Base-by-base conservation (phyloP, 176 grass and related monocot genomes). In the Eragrostis curvula region DNA sequence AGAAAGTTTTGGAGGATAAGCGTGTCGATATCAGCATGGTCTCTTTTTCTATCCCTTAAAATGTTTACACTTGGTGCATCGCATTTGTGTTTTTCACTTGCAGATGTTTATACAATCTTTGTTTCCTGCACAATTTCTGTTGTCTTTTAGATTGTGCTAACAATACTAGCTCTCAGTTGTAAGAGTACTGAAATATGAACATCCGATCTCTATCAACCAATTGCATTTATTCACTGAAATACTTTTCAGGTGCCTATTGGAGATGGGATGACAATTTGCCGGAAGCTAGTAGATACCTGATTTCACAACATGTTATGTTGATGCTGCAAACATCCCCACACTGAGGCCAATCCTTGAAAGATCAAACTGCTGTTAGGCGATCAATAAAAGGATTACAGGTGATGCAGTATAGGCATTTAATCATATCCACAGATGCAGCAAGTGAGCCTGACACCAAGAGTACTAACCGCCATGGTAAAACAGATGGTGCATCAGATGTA, bases 251-350 rank as follows among this genome's bases (percentile, higher is more conserved):
- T 98, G 27, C 88, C 96, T 41, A 88, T 98, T 48, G 96, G 92
- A 21, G 96, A 98, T 11, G 96, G 96, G 80, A 98, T 98, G 92
- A 98, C 96, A 25, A 93, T 98, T 79, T 98, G 96, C 80, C 81
- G 79, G 68, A 98, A 98, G 78, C 86, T 82, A 83, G 75, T 84
- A 73, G 81, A 91, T 61, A 74, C 29, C 48, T 92, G 62, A 91
- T 25, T 74, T 44, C 9, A 70, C 39, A 43, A 13, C 40, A 16
- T 71, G 61, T 30, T 62, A 1, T 83, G 29, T 81, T 55, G 18
- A 81, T 50, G 48, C 15, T 18, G 5, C 73, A 39, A 81, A 60
- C 40, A 74, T 46, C 40, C 77, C 56, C 56, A 59, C 80, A 67
- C 32, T 9, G 13, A 43, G 42, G 10, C 25, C 18, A 84, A 67